A percentile compares a stretch with the other conserved stretches of the same genome.
phyloP scores from a whole-genome alignment of 176 grass and related monocot genomes.

The Elaeis guineensis region DNA sequence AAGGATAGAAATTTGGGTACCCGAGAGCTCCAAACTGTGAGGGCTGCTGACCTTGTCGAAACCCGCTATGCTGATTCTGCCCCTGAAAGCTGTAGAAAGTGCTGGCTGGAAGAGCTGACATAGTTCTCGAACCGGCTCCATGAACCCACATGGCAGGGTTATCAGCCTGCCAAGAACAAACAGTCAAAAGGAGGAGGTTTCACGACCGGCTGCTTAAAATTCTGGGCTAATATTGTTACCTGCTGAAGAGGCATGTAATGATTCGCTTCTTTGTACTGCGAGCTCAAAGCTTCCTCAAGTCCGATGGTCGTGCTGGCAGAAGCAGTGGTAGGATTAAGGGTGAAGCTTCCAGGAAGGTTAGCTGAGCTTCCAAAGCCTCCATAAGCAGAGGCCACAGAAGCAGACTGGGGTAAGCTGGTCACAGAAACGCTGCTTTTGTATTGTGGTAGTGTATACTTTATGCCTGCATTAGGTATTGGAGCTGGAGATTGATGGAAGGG shows the following conservation, averaged over 20 bases:
- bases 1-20: conserved; percentile 27
- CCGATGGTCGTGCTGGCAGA: conserved; percentile 52
- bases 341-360: conserved; percentile 58
- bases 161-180: conserved; percentile 38
- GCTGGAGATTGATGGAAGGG: conserved; percentile 73
- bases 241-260: conserved; percentile 91
- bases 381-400: conserved; percentile 64
- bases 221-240: conserved; percentile 26
- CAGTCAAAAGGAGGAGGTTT: too few relatives aligned
- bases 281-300: conserved; percentile 72
- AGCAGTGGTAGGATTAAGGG: conserved; percentile 50
- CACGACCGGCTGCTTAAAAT: too few relatives aligned
- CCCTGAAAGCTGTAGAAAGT: conserved; percentile 72
- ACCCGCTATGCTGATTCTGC: conserved; percentile 64
- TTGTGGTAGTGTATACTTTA: conserved; percentile 80
- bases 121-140: conserved; percentile 66
- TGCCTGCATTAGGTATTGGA: conserved; percentile 56
- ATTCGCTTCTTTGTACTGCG: conserved; percentile 73
- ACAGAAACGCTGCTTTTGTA: conserved; percentile 72
- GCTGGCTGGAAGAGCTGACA: conserved; percentile 50
- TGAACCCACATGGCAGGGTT: conserved; percentile 87
- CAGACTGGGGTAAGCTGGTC: conserved; percentile 55
- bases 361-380: conserved; percentile 72
- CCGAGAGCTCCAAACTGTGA: conserved; percentile 67
- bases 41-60: conserved; percentile 61